These are phyloP conservation scores for Cladophialophora carrionii DNA, from an alignment of 2,329 filamentous ascomycete species.

Conservation along the genomic window DNA sequence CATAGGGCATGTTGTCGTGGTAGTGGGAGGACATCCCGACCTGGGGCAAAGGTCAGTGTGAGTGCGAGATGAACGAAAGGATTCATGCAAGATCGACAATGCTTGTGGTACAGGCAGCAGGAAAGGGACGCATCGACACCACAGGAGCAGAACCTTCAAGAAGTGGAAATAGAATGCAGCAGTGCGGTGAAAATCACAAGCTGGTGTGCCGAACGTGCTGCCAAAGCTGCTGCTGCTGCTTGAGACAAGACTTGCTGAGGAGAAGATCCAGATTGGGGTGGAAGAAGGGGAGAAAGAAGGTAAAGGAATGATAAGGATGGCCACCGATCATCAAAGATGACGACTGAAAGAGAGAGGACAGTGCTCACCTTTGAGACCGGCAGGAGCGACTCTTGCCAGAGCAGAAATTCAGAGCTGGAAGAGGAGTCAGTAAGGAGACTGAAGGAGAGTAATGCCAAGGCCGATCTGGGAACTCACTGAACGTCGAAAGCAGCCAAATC, in stretches of 20 bases:
- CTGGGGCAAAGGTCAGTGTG: constrained; percentile 3
- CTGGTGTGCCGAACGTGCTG: not conserved
- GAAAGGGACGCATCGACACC: not conserved
- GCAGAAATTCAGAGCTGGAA: not conserved
- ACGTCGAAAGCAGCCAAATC: not conserved
- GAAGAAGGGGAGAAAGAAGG: not conserved
- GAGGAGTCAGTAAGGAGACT: not conserved
- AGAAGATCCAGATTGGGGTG: not conserved
- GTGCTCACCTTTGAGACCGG: not conserved
- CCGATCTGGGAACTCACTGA: constrained; percentile 1
- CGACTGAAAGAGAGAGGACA: not conserved
- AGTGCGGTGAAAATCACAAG: not conserved
- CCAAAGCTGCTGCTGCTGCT: not conserved
- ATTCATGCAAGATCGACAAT: not conserved
- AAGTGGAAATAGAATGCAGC: not conserved
- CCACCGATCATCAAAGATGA: not conserved
- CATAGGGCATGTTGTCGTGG: constrained; percentile 19
- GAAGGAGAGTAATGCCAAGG: not conserved
- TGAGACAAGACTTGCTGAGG: not conserved
- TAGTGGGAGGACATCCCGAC: constrained; percentile 21
- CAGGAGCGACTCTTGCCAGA: not conserved
- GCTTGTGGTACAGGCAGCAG: not conserved
- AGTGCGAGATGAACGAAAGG: not conserved
- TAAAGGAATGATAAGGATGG: not conserved
- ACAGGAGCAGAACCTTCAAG: not conserved